Base-by-base conservation (phyloP, 2,329 filamentous ascomycete genomes). In the Xylariomycetidae sp. region DNA sequence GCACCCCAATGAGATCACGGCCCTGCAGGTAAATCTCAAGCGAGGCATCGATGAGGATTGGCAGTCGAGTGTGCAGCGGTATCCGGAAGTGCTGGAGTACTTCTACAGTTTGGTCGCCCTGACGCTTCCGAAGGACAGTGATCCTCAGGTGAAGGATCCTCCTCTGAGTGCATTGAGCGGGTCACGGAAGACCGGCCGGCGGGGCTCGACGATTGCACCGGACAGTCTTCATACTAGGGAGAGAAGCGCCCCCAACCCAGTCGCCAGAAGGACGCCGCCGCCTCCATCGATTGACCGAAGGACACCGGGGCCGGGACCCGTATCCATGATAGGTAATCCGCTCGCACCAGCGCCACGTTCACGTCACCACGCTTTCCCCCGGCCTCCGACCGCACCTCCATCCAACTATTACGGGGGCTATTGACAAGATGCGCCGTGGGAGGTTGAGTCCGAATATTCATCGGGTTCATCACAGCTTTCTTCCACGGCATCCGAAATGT, bases 31-130 rank as follows among this genome's bases (percentile, higher is more conserved):
- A 12, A 69, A 72, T 30, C 68, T 87, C 40, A 86, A 87, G 60
- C 72, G 77, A 31, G 83, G 82, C 40, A 83, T 88, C 49, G 83
- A 88, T 49, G 80, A 85, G 41, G 85, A 88, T 62, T 90, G 85
- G 85, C 75, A 81, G 49, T 70, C 75, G 18, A 82, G 80, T 30
- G 84, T 88, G 25, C 75, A 86, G 49, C 73, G 80, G 34, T 90
- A 89, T 49, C 85, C 85, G 4, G 82, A 88, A 54, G 80, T 89
- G n/a, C 66, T 90, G 34, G 81, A 88, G 58, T 88, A 89, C 59
- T 89, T 84, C 54, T 89, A 82, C 59, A 70, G 76, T 38, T 65
- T 88, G 23, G 80, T 88, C 22, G 74, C 80, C 34, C 56, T 88
- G 38, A 73, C 67, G 15, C 59, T 86, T 4, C 84, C 85, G 1